Evolutionary conservation across 345 rosid genomes (phyloP), one percentile per base, ranked within the genome.

Genomic region (Linum tenue): DNA sequence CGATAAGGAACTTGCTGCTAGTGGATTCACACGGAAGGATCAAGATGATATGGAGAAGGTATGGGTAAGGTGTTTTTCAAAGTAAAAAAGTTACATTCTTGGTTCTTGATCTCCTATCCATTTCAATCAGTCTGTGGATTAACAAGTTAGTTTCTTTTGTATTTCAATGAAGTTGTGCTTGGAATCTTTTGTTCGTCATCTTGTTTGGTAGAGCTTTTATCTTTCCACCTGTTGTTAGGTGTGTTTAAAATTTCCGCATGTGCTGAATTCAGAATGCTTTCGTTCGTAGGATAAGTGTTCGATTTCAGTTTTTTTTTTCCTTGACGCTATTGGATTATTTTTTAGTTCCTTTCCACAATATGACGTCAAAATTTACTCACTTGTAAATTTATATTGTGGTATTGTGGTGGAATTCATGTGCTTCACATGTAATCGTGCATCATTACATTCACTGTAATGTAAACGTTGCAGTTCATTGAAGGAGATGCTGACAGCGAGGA

Each of bases 1-100:
- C 67, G 98, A 86, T 77, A 83, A 76, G 76, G 92, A 86, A 70
- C 92, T 94, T 73, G 86, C 91, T 77, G 97, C 99, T 56, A 90
- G 96, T 76, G 97, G 97, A 36, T 94, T 88, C 76, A 80, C 92
- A 5, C 77, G 81, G 76, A 90, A 86, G 76, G 96, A 86, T 68
- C 96, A 90, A 81, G 87, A 78, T 60, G 89, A 82, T 71, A 88
- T 94, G 48, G 88, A 84, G 68, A 83, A 65, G 75, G 96, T 92
- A 82, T 63, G 81, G 67, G 62, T 75, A 70, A 70, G 50, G 53
- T 48, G 53, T 48, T 48, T 22, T 48, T 15, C 53, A 48, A 48
- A 48, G 53, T 6, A 48, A 41, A 41, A 48, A 48, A 22, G 31
- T 48, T 48, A 48, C 11, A 9, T 48, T 48, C 53, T 5, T 48